phyloP scores from a whole-genome alignment of 2,329 filamentous ascomycete genomes.

The Simplicillium aogashimaense region DNA sequence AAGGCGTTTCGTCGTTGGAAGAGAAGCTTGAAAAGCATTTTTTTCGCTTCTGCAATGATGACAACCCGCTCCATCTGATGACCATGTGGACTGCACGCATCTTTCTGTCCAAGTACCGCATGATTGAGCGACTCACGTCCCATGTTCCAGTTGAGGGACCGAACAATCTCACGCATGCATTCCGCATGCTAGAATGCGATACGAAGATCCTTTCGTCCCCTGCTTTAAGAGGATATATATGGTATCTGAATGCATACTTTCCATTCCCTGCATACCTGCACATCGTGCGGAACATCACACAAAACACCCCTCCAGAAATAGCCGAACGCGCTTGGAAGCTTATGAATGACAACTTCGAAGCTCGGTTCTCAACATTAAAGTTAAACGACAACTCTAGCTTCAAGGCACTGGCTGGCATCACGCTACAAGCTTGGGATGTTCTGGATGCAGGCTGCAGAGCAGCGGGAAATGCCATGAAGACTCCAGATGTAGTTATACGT shows the following conservation, averaged over 20 bases:
- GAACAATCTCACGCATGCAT: slow-evolving; percentile 15
- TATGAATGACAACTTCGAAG: slow-evolving; percentile 18
- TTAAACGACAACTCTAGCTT: no score
- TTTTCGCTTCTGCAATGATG: slow-evolving; percentile 22
- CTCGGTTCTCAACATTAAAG: background rate
- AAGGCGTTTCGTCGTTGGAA: no score
- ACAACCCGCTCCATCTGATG: slow-evolving; percentile 22
- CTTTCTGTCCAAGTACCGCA: slow-evolving; percentile 32
- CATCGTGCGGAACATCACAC: slow-evolving; percentile 17
- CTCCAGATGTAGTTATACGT: no score
- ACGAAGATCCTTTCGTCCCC: slow-evolving; percentile 16
- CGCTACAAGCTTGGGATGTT: no score
- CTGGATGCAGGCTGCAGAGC: no score
- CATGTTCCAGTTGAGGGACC: slow-evolving; percentile 8
- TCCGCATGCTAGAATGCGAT: slow-evolving; percentile 20
- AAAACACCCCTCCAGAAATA: slow-evolving; percentile 8
- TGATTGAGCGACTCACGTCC: slow-evolving; percentile 33
- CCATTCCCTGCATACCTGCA: slow-evolving; percentile 23
- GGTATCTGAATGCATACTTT: slow-evolving; percentile 20
- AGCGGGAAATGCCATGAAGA: no score
- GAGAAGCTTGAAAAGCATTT: slow-evolving; percentile 22
- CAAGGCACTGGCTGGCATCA: no score
- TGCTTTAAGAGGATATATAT: slow-evolving; percentile 17
- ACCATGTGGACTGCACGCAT: slow-evolving; percentile 21
- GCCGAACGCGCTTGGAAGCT: slow-evolving; percentile 17